These are phyloP conservation scores for Cladosporium sp. DNA, from an alignment of 2,329 filamentous ascomycete species.

Conservation along the genomic window DNA sequence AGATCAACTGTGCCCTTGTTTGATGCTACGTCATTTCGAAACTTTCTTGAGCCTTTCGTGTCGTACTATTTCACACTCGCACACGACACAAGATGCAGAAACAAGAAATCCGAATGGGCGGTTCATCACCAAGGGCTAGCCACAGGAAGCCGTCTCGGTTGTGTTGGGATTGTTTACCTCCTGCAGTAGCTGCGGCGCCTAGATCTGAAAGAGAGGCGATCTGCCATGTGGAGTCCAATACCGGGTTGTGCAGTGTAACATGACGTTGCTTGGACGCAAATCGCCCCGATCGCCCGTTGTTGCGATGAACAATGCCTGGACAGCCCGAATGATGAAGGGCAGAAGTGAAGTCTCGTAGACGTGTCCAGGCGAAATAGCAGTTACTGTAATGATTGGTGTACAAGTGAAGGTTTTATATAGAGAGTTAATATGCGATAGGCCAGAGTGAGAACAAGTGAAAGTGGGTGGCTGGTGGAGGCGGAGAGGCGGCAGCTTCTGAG, in stretches of 20 bases:
- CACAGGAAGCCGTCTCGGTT: background rate
- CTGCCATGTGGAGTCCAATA: background rate
- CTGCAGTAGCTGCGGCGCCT: slow-evolving; percentile 4
- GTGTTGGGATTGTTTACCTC: background rate
- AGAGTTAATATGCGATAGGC: background rate
- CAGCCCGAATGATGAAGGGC: background rate
- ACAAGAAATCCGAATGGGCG: background rate
- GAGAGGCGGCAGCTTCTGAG: background rate
- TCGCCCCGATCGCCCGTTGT: background rate
- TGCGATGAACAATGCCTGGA: background rate
- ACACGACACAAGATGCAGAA: background rate
- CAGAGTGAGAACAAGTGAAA: background rate
- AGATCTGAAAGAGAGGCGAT: slow-evolving; percentile 1
- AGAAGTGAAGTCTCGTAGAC: background rate
- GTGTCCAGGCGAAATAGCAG: background rate
- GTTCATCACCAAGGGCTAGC: background rate
- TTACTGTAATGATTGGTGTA: background rate
- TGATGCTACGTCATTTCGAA: background rate
- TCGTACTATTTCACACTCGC: background rate
- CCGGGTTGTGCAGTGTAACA: slow-evolving; percentile 9
- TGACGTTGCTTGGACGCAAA: background rate
- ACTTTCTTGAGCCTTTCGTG: background rate
- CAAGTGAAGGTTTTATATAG: background rate
- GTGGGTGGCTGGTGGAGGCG: background rate
- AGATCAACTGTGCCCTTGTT: background rate